Evolutionary conservation across 2,329 filamentous ascomycete species (phyloP), one percentile per base, ranked within the genome.

Genomic region (Fusarium stilboides): DNA sequence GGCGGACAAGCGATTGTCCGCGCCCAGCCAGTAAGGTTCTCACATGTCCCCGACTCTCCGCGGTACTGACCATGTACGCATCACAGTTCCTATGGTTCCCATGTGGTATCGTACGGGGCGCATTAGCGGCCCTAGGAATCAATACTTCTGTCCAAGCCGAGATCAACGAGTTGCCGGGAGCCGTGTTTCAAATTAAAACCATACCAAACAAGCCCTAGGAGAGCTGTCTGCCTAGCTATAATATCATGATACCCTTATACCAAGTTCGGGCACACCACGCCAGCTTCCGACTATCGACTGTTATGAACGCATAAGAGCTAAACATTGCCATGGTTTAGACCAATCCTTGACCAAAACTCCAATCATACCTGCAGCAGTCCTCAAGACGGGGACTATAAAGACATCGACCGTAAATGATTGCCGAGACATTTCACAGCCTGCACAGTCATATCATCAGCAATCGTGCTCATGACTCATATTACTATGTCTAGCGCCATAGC

Each of bases 151-250:
- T 99, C 2, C 93, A 97, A 73, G 96, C 94, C 6, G 96, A 98
- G 81, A 92, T 92, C 56, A 91, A 86, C 57, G 95, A 97, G 78
- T 84, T 99, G 56, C 96, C 96, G 1, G 88, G 88, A 8, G 96
- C 95, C 36, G 93, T 94, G 1, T 99, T 99, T 79, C 96, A 99
- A 82, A 98, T 99, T 79, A 97, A 97, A 83, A 96, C 93, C 39
- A 83, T 91, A 52, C 86, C 89, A 26, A 94, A 81, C 81, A 87
- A 76, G 92, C 83, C 75, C 64, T 66, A 62, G 59, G 47, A 67
- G 54, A 56, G 60, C 57, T 43, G 46, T 57, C 51, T 54, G 58
- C 57, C 52, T 62, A 68, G 51, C 53, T 66, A 61, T 56, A 71
- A 62, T 69, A 56, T 57, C 65, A 74, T 67, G 69, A 75, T 73